Base-by-base conservation (phyloP, 108 stramenopile species). In the Cyclotella cryptica region DNA sequence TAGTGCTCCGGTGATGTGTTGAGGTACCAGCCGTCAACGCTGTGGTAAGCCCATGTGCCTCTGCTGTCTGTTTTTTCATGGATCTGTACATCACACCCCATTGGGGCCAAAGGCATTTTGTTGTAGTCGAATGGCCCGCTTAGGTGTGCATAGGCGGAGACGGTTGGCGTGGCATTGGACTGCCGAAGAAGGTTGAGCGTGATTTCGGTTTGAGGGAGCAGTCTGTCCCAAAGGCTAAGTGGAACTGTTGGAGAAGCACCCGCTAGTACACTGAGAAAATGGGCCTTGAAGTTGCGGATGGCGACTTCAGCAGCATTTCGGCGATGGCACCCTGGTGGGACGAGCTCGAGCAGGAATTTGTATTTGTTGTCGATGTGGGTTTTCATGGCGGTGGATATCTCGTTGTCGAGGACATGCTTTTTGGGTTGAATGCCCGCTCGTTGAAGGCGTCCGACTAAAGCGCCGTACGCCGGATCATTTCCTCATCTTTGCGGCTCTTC, bases 201-300 rank as follows among this genome's bases (percentile, higher is more conserved):
- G 35, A 27, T 80, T 84, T 27, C 80, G 44, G 69, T 72, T 67
- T 85, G 84, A 44, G 79, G 79, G 22, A 85, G 14, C 10, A 85
- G 45, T 26, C 49, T 10, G 35, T 78, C 76, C 85, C 85, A 85
- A 0, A 78, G 22, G 21, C 60, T 42, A 14, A 74, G 15, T 0
- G 80, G 84, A 70, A 84, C 79, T 0, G 64, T 21, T 7, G 18
- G 46, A 45, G 77, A 59, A 12, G 64, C 61, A 22, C 73, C 43
- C 71, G 57, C 51, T n/a, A 87, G 55, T 28, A 55, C 51, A 2
- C 83, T 52, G 39, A 83, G 69, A 57, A 87, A 84, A 58, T 87
- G 86, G 35, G 69, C 70, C 44, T 81, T 77, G 60, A 81, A 87
- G 8, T 84, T 87, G n/a, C 55, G 84, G 18, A 87, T 87, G 10